These are phyloP conservation scores for Paecilomyces formosus DNA, from an alignment of 2,329 filamentous ascomycete genomes.

Conservation along the genomic window DNA sequence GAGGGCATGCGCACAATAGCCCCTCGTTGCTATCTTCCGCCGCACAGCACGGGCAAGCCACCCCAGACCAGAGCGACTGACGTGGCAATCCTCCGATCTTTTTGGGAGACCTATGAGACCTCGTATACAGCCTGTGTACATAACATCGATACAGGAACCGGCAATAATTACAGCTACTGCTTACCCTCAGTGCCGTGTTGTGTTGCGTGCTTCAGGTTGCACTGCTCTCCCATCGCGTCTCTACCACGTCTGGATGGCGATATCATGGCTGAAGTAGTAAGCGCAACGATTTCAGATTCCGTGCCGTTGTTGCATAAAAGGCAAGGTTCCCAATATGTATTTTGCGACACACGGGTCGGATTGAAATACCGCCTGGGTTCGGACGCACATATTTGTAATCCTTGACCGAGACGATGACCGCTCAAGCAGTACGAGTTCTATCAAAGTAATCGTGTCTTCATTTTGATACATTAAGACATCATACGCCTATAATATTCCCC, in stretches of 20 bases:
- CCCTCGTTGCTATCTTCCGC: neutral
- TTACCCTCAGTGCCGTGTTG: neutral
- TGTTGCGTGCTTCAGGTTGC: neutral
- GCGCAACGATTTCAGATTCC: neutral
- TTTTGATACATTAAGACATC: neutral
- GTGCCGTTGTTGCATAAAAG: neutral
- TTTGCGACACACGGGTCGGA: neutral
- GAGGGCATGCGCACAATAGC: neutral
- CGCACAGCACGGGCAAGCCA: neutral
- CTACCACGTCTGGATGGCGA: conserved; percentile 3
- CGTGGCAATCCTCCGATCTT: conserved; percentile 21
- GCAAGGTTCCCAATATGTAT: neutral
- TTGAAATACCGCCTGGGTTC: neutral
- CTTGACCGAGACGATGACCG: neutral
- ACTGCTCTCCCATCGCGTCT: conserved; percentile 4
- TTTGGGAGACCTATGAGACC: conserved; percentile 5
- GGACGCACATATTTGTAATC: neutral
- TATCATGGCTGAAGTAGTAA: conserved; percentile 1
- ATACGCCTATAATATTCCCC: no score
- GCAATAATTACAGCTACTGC: neutral
- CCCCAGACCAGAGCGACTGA: conserved; percentile 13
- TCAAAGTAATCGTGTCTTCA: neutral
- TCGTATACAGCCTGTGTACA: conserved; percentile 6
- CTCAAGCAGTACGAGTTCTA: neutral
- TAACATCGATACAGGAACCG: neutral